Evolutionary conservation across 257 asterid genomes (phyloP), one percentile per base, ranked within the genome.

Genomic region (Dorcoceras hygrometricum): DNA sequence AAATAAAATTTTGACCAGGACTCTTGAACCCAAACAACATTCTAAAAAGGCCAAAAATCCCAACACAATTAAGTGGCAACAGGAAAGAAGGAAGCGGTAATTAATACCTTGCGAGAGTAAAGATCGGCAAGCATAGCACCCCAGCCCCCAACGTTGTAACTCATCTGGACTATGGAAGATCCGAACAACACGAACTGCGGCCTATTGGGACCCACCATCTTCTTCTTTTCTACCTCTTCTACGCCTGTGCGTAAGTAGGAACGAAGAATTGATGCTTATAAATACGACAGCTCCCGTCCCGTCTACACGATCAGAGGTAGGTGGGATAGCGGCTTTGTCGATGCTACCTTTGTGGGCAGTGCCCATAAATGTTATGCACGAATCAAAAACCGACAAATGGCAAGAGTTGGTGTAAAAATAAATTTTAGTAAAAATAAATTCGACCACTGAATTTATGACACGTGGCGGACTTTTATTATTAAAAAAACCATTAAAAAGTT

Each of bases 121-220:
- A 91, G 81, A 73, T 90, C 95, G 19, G 97, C 73, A 8, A 90
- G 82, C 71, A 79, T 65, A 29, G 96, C 87, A 39, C 93, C 97
- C 95, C 93, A 91, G 25, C 97, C 97, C 32, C 89, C 87, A 36
- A 62, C 65, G 76, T 81, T 79, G 75, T 34, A 88, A 65, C 83
- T 60, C 82, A 86, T 77, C 75, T 90, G 92, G 8, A 90, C 95
- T 8, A 90, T 75, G 51, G 97, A 90, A 18, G 97, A 88, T 31
- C 97, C 97, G 73, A 90, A 90, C 9, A 90, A 83, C 23, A 90
- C 96, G 34, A 90, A 77, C 74, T 72, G 79, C 23, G 95, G 96
- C 36, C 96, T 87, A 61, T 73, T 70, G 23, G 92, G 86, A 23
- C 95, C 95, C 39, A 82, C 90, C 97, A 90, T 89, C 75, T 36